phyloP scores from a whole-genome alignment of 192 early-diverging fungal genomes.

The Phlyctochytrium planicorne region DNA sequence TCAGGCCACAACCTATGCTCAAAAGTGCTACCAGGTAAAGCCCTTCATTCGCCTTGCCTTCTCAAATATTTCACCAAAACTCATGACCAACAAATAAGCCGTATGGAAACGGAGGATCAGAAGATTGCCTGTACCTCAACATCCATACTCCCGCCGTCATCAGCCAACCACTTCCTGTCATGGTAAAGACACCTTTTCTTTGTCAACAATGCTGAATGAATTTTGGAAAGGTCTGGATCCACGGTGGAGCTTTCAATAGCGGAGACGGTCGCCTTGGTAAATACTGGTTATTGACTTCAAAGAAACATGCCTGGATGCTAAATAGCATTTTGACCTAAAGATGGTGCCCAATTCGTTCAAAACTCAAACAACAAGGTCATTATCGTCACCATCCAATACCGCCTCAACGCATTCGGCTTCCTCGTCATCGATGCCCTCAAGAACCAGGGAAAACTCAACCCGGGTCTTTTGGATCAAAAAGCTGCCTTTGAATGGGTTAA shows the following conservation, averaged over 20 bases:
- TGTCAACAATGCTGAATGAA: slow-evolving; percentile 12
- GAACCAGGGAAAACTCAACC: slow-evolving; percentile 23
- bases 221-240: slow-evolving; percentile 27
- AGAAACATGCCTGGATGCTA: too few relatives aligned
- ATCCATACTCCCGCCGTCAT: slow-evolving; percentile 25
- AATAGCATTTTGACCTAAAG: too few relatives aligned
- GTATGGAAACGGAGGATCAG: slow-evolving; percentile 33
- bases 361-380: slow-evolving; percentile 18
- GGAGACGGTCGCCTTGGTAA: slow-evolving; percentile 11
- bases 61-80: too few relatives aligned
- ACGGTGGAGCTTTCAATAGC: slow-evolving; percentile 39
- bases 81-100: too few relatives aligned
- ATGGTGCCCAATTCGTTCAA: slow-evolving; percentile 15
- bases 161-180: background rate
- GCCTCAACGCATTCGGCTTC: slow-evolving; percentile 42
- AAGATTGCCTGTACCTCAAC: slow-evolving; percentile 46
- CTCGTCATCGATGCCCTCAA: slow-evolving; percentile 17
- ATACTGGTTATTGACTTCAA: too few relatives aligned
- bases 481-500: slow-evolving; percentile 58
- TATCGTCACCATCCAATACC: slow-evolving; percentile 45
- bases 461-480: slow-evolving; percentile 39
- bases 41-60: too few relatives aligned
- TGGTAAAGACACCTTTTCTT: slow-evolving; percentile 6
- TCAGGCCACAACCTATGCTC: background rate
- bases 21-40: background rate